Conservation (phyloP, 345 rosid species). For the Raphanus raphanistrum region DNA sequence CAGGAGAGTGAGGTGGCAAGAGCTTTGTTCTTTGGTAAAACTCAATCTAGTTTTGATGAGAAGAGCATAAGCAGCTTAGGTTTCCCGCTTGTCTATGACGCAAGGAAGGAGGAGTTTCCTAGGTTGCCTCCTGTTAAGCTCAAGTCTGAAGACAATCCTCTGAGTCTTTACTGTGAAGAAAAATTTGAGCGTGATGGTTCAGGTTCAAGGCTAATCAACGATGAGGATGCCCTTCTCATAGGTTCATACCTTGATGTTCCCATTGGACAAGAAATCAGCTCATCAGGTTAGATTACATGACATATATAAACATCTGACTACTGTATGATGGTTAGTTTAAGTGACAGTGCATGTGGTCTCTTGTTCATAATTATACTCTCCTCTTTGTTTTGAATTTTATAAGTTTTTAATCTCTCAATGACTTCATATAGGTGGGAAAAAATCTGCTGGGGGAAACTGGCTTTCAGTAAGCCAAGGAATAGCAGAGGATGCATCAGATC, state of each 20-base stretch:
- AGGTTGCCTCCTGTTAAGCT: slow-evolving; percentile 96
- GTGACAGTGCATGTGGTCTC: not conserved
- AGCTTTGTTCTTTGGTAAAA: slow-evolving; percentile 66
- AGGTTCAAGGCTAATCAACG: slow-evolving; percentile 50
- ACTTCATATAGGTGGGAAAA: slow-evolving; percentile 60
- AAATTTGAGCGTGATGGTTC: slow-evolving; percentile 72
- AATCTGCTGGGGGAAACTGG: slow-evolving; percentile 89
- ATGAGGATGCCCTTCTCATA: slow-evolving; percentile 41
- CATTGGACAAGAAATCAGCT: slow-evolving; percentile 83
- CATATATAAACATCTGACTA: slow-evolving; percentile 4
- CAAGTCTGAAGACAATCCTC: slow-evolving; percentile 80
- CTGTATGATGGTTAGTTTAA: slow-evolving; percentile 2
- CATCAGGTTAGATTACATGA: slow-evolving; percentile 65
- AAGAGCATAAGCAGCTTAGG: slow-evolving; percentile 47
- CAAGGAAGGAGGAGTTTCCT: slow-evolving; percentile 66
- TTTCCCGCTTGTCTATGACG: slow-evolving; percentile 43
- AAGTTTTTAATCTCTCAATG: slow-evolving; percentile 18
- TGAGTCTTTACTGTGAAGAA: slow-evolving; percentile 79
- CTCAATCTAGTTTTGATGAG: slow-evolving; percentile 52
- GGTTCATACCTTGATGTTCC: slow-evolving; percentile 95
- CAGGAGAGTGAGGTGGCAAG: slow-evolving; percentile 94
- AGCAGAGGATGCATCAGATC: slow-evolving; percentile 58
- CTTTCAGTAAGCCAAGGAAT: slow-evolving; percentile 97
- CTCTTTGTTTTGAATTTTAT: not conserved
- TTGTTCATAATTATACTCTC: too few species aligned